phyloP scores from a whole-genome alignment of 1,284 basidiomycete genomes.

The Irpex lacteus region DNA sequence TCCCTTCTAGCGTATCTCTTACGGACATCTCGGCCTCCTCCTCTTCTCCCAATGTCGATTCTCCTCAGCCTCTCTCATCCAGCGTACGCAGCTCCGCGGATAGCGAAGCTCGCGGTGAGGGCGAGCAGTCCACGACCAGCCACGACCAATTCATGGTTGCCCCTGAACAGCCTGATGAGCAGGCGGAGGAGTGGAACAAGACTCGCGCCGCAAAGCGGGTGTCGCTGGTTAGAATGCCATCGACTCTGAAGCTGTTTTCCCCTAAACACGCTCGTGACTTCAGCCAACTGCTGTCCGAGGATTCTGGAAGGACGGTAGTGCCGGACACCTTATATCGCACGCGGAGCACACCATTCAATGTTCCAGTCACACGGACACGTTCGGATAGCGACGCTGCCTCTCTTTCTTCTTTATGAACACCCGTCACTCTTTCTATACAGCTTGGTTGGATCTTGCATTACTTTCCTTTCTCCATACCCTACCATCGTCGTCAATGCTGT shows the following conservation, averaged over 20 bases:
- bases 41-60: constrained; percentile 20
- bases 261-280: constrained; percentile 22
- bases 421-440: constrained; percentile 2
- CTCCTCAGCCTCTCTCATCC: constrained; percentile 19
- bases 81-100: constrained; percentile 22
- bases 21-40: constrained; percentile 16
- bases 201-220: constrained; percentile 83
- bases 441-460: neutral
- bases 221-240: constrained; percentile 71
- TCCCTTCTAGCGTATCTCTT: constrained; percentile 28
- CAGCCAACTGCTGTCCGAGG: constrained; percentile 14
- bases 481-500: constrained; percentile 8
- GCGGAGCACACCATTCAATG: constrained; percentile 1
- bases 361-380: constrained; percentile 9
- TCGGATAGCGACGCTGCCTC: constrained; percentile 3
- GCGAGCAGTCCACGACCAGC: constrained; percentile 14
- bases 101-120: constrained; percentile 12
- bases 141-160: constrained; percentile 48
- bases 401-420: neutral
- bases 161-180: constrained; percentile 48
- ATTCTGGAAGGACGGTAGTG: constrained; percentile 3
- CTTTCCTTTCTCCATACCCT: neutral
- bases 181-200: constrained; percentile 82
- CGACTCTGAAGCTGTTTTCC: constrained; percentile 42
- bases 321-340: constrained; percentile 6